These are phyloP conservation scores for Galeopsis tetrahit DNA, from an alignment of 257 asterid genomes.

Conservation along the genomic window DNA sequence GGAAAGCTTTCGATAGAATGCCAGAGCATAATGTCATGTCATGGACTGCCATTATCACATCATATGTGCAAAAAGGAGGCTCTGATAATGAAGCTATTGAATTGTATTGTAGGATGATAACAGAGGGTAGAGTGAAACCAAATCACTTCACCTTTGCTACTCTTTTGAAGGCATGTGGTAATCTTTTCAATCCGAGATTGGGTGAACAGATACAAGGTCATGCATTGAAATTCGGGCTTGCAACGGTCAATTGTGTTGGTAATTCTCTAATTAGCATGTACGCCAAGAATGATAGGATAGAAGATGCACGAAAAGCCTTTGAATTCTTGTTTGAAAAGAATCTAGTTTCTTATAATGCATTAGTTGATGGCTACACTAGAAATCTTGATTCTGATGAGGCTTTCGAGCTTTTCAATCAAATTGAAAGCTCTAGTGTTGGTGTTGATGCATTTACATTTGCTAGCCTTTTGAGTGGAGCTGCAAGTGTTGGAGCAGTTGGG, in stretches of 20 bases:
- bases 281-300: slow-evolving; percentile 70
- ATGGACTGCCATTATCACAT: slow-evolving; percentile 86
- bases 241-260: slow-evolving; percentile 74
- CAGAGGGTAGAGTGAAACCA: slow-evolving; percentile 64
- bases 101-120: slow-evolving; percentile 69
- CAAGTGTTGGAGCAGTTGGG: slow-evolving; percentile 86
- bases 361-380: slow-evolving; percentile 66
- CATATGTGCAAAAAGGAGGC: slow-evolving; percentile 68
- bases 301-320: slow-evolving; percentile 79
- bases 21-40: slow-evolving; percentile 87
- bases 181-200: slow-evolving; percentile 53
- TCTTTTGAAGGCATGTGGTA: slow-evolving; percentile 79
- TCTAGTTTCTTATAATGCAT: slow-evolving; percentile 72
- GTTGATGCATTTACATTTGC: slow-evolving; percentile 89
- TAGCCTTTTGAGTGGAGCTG: slow-evolving; percentile 93
- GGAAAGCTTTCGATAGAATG: slow-evolving; percentile 81
- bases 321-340: slow-evolving; percentile 79
- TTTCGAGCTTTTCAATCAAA: slow-evolving; percentile 55
- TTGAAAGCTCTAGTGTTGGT: slow-evolving; percentile 46
- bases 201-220: slow-evolving; percentile 72
- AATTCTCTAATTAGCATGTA: slow-evolving; percentile 87
- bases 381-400: slow-evolving; percentile 53
- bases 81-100: slow-evolving; percentile 61
- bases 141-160: slow-evolving; percentile 86
- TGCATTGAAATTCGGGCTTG: slow-evolving; percentile 69